Base-by-base conservation (phyloP, 2,329 filamentous ascomycete genomes). In the Neofusicoccum parvum region DNA sequence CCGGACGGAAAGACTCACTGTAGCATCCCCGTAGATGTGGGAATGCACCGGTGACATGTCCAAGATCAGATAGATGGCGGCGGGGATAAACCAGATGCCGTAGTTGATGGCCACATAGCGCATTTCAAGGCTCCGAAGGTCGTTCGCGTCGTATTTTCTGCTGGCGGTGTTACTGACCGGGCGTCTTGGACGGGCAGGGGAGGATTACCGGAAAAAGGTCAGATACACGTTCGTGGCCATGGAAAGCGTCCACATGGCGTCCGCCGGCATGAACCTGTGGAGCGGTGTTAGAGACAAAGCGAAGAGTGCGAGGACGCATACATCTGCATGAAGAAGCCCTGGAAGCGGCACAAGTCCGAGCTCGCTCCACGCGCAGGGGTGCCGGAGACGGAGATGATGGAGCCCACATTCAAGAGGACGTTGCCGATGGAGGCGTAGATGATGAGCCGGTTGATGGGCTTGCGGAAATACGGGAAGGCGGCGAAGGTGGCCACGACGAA, bases 371-470 rank as follows among this genome's bases (percentile, higher is more conserved):
- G 20, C 0, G 36, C 10, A 3, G 72, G 69, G 6, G 91, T 78
- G 45, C 87, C 90, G 0, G 84, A 82, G 39, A 85, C 83, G 0
- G 90, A 88, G 72, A 94, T 92, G 36, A 94, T 77, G 0, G 91
- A 92, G 0, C 88, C 91, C 17, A 92, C 84, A 74, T 92, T 94
- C 67, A 86, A 87, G 77, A 93, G 82, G 70, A 94, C 83, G 72
- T 96, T 96, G 9, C 92, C 92, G 72, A 91, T 90, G 0, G 90
- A 90, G 7, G 92, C 92, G 75, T 90, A 95, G 76, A 95, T 94
- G 9, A 94, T 88, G 0, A 96, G 83, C 17, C 92, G 85, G 73
- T 95, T 95, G 79, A 95, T 93, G n/a, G 92, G 90, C 73, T 93
- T 94, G 72, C 91, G 90, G 74, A 95, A 95, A 5, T 84, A 83